Evolutionary conservation across 345 rosid genomes (phyloP), one percentile per base, ranked within the genome.

Genomic region (Rhodamnia rubescens): DNA sequence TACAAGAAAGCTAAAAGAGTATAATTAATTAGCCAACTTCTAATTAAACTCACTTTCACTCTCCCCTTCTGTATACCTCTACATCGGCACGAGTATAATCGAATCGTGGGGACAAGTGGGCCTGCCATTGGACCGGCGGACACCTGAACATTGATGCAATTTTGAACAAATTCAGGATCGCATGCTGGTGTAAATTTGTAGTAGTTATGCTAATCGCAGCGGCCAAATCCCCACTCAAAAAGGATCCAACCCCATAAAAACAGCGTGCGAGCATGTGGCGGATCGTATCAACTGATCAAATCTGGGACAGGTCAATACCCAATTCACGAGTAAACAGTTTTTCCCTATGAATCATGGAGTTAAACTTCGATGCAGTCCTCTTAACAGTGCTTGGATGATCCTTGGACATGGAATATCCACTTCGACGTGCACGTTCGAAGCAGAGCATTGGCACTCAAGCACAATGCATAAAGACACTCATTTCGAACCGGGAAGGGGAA

Each of bases 91-190:
- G 53, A 53, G 86, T 90, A 83, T 94, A 95, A 85, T 86, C 85
- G 89, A 92, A 95, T 6, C 96, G 93, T 89, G 90, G 97, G 86
- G 87, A 83, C 78, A 93, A 89, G 89, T 94, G 6, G 94, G 69
- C 36, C 42, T 32, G 85, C 40, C 95, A 93, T 87, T 87, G 89
- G 86, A 95, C 93, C 4, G 95, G 92, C 16, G 90, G 89, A 82
- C 85, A 88, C 87, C 89, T 87, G 85, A 44, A 4, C n/a, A 55
- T 55, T 2, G 47, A 69, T 4, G 24, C 44, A 8, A 32, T 18
- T 32, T 36, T 36, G 47, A 32, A 69, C 24, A 16, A 69, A 69
- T 18, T 69, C 3, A 8, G 78, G 47, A 32, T 69, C 22, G 6
- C 75, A 8, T 32, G 47, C 24, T 18, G 24, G 44, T 32, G 32